phyloP scores from a whole-genome alignment of 169 alveolate species.

The Condylostoma magnum region DNA sequence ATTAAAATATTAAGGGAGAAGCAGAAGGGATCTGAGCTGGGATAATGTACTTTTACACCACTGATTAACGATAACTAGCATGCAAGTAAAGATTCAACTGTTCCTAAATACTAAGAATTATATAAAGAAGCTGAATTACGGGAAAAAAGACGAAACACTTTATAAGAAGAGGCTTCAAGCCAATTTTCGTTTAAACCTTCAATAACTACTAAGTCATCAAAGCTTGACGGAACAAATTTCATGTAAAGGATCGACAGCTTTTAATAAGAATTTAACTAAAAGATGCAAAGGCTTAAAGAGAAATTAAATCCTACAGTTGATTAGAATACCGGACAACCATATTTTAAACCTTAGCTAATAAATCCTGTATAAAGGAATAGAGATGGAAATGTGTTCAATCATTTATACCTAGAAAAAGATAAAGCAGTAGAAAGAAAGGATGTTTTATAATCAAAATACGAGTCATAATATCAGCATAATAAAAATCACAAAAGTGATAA shows the following conservation, averaged over 20 bases:
- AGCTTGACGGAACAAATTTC: background rate
- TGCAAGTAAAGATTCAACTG: background rate
- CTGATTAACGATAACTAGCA: too few species aligned
- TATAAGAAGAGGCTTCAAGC: background rate
- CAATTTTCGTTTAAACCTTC: slow-evolving; percentile 6
- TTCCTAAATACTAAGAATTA: background rate
- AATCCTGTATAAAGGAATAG: background rate
- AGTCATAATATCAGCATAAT: background rate
- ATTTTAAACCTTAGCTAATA: background rate
- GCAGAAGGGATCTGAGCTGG: background rate
- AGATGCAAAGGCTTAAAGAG: background rate
- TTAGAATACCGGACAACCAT: background rate
- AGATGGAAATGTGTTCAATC: background rate
- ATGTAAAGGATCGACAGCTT: background rate
- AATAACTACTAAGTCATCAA: background rate
- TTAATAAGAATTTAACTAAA: background rate
- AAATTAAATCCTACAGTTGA: background rate
- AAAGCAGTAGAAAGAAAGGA: background rate
- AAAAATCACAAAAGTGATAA: background rate
- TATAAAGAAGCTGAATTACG: background rate
- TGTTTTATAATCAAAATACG: background rate
- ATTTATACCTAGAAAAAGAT: slow-evolving; percentile 1
- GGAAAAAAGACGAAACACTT: background rate
- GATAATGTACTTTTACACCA: slow-evolving; percentile 18
- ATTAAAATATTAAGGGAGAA: background rate